These are phyloP conservation scores for Fomitopsis pinicola DNA, from an alignment of 1,284 basidiomycete genomes.

Conservation along the genomic window DNA sequence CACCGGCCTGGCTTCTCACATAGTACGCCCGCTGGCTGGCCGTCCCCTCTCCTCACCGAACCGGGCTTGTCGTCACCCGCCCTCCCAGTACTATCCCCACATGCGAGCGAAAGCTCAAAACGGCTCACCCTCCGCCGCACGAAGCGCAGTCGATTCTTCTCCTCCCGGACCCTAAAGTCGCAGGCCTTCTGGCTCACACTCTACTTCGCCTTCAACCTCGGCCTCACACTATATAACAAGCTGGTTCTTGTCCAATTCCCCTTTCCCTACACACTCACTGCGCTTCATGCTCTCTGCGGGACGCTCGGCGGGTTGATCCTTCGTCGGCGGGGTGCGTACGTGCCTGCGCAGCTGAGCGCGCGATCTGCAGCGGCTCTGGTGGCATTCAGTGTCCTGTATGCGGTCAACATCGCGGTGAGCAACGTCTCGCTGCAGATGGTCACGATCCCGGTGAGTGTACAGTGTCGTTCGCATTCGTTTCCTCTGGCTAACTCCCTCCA, in stretches of 20 bases:
- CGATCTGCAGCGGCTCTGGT: slow-evolving; percentile 63
- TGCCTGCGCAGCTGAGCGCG: slow-evolving; percentile 51
- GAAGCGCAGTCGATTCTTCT: slow-evolving; percentile 1
- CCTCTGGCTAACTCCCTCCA: slow-evolving; percentile 24
- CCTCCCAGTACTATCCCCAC: slow-evolving; percentile 18
- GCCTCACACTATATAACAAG: slow-evolving; percentile 92
- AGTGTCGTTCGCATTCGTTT: background rate
- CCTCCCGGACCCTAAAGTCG: slow-evolving; percentile 25
- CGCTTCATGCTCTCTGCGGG: slow-evolving; percentile 81
- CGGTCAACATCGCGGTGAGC: slow-evolving; percentile 89
- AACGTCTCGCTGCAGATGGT: slow-evolving; percentile 87
- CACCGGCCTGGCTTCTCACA: slow-evolving; percentile 17
- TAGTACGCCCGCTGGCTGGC: slow-evolving; percentile 10
- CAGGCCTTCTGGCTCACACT: slow-evolving; percentile 63
- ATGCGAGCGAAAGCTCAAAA: slow-evolving; percentile 13
- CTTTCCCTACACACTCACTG: slow-evolving; percentile 89
- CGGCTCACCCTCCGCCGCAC: background rate
- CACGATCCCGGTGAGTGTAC: slow-evolving; percentile 76
- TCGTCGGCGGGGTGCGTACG: slow-evolving; percentile 55
- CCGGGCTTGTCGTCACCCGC: slow-evolving; percentile 14
- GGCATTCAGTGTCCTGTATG: slow-evolving; percentile 84
- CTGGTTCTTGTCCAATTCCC: slow-evolving; percentile 84
- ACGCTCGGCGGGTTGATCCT: slow-evolving; percentile 76
- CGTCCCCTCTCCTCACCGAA: slow-evolving; percentile 12
- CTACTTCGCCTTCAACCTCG: slow-evolving; percentile 88